phyloP scores from a whole-genome alignment of 495 filamentous ascomycete genomes.

The Neurospora cerealis region DNA sequence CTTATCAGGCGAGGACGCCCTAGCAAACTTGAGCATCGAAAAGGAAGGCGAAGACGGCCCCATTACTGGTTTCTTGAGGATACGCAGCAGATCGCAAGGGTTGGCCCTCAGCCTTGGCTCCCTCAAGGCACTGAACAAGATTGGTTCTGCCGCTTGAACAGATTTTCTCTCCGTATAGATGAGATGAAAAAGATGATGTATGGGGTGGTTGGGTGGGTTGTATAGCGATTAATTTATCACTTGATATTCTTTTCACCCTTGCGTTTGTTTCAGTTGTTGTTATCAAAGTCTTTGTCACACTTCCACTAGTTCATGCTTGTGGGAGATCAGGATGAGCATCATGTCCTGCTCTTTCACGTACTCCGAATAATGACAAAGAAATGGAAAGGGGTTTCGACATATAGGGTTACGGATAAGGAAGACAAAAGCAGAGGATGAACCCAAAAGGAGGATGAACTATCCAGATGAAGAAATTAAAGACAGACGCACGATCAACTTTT shows the following conservation, averaged over 20 bases:
- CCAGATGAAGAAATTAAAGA: background rate
- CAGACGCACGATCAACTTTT: background rate
- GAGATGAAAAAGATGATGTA: background rate
- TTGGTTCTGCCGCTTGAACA: constrained; percentile 40
- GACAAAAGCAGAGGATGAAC: background rate
- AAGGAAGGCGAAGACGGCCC: constrained; percentile 93
- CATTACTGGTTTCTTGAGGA: constrained; percentile 97
- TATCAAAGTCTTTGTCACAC: background rate
- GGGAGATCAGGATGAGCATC: background rate
- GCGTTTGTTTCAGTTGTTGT: background rate
- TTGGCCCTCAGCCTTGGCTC: constrained; percentile 89
- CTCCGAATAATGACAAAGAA: background rate
- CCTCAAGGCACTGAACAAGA: constrained; percentile 89
- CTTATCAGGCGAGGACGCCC: constrained; percentile 82
- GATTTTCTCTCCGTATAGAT: background rate
- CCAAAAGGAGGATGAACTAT: background rate
- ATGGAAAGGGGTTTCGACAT: background rate
- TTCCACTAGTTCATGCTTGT: background rate
- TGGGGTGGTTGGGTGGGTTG: background rate
- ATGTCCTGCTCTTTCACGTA: background rate
- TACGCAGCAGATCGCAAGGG: constrained; percentile 94
- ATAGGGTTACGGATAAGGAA: background rate
- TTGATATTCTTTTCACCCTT: background rate
- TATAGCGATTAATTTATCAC: background rate
- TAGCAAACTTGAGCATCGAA: constrained; percentile 96